Base-by-base conservation (phyloP, 148 eudicot species). In the Chenopodium formosanum region DNA sequence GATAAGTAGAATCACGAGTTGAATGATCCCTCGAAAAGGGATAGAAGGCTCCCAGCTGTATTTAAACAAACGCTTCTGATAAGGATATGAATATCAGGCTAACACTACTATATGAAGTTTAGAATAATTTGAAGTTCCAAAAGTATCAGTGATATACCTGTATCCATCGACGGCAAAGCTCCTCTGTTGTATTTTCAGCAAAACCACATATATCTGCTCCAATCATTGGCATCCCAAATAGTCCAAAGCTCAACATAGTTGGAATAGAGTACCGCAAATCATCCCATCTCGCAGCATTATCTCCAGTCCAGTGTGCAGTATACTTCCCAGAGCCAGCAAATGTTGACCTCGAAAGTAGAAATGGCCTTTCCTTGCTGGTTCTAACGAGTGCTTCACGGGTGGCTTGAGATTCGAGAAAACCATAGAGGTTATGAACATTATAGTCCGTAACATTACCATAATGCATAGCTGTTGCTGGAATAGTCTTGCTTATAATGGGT, bases 191-290 rank as follows among this genome's bases (percentile, higher is more conserved):
- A 78, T 79, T 70, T 1, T 29, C 82, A 67, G 60, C 19, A 81
- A 89, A 89, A 25, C 91, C 91, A 70, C 91, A 87, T 16, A 89
- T 87, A 83, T 89, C 91, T 32, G 91, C 88, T 68, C 91, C 91
- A 40, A 89, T 82, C 91, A 89, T 89, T 46, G 91, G 91, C 6
- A 89, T 87, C n/a, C 91, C 91, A 58, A 84, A 87, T 19, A 89
- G 73, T 47, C 91, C 91, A 25, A 77, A 86, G 74, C 81, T 86
- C 13, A 89, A 71, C 31, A 87, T 79, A 52, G 87, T 47, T 1
- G 91, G 90, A 78, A 89, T 87, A 0, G 90, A 80, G 44, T 86
- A 81, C 7, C 79, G 79, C 73, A 89, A 70, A 53, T 88, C 88
- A n/a, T 86, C 79, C 91, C 91, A 89, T 4, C 62, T 84, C 31